Evolutionary conservation across 768 basidiomycete species (phyloP).

Genomic region (Tricholomella constricta): DNA sequence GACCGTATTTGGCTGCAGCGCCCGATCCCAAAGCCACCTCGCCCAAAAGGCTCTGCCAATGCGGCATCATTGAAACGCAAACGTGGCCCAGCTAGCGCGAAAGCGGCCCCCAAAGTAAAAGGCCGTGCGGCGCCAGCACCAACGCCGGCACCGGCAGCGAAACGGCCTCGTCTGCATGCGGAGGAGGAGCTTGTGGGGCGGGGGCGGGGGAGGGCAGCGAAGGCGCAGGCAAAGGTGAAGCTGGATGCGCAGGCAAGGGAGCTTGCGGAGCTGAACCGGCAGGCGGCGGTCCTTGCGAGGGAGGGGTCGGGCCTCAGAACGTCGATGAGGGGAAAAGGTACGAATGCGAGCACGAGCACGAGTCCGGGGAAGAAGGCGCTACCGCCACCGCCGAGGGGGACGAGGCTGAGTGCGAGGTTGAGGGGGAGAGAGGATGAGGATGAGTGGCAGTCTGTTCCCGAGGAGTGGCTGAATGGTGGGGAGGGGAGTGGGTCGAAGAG

Average conservation of each 20-base stretch:
- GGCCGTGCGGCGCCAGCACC: conserved; percentile 1
- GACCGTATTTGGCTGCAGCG: conserved; percentile 89
- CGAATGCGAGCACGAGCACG: too few species aligned
- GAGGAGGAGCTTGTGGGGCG: conserved; percentile 12
- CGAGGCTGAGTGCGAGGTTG: conserved; percentile 66
- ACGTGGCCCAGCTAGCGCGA: conserved; percentile 19
- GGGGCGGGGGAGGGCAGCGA: conserved; percentile 63
- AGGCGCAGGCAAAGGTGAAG: conserved; percentile 69
- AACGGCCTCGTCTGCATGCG: conserved; percentile 24
- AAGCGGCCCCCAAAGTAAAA: conserved; percentile 16
- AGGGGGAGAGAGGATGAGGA: conserved; percentile 61
- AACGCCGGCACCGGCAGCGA: conserved; percentile 12
- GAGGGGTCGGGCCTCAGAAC: conserved; percentile 11
- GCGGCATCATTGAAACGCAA: conserved; percentile 40
- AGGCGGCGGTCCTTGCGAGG: conserved; percentile 35
- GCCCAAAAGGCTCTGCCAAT: conserved; percentile 41
- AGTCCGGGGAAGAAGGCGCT: conserved; percentile 8
- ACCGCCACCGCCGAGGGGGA: conserved; percentile 46
- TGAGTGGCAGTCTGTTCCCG: conserved; percentile 80
- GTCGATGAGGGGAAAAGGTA: conserved; percentile 2
- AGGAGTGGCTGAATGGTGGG: conserved; percentile 61
- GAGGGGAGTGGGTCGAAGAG: conserved; percentile 12
- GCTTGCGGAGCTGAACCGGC: conserved; percentile 61
- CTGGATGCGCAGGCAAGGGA: conserved; percentile 71
- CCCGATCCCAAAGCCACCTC: conserved; percentile 32